These are phyloP conservation scores for Hyaloperonospora brassicae DNA, from an alignment of 352 stramenopile genomes.

Conservation along the genomic window DNA sequence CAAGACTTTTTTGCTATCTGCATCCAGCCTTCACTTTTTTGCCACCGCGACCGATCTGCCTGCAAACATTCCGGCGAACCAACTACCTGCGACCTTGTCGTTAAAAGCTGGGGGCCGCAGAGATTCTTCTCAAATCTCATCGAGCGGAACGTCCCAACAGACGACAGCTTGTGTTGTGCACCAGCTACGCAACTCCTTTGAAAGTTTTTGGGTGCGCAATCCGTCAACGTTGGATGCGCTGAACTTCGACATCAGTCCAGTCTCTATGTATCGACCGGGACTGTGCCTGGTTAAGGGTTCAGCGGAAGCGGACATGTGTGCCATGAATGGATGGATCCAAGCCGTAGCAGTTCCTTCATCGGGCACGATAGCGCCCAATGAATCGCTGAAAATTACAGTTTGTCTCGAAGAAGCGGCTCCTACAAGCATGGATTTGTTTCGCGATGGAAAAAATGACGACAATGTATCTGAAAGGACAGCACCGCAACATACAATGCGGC, in stretches of 20 bases:
- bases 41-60: conserved; percentile 52
- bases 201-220: conserved; percentile 82
- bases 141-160: conserved; percentile 16
- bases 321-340: conserved; percentile 74
- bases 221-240: conserved; percentile 54
- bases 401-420: conserved; percentile 58
- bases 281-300: conserved; percentile 60
- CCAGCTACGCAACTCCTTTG: conserved; percentile 52
- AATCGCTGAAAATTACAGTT: conserved; percentile 74
- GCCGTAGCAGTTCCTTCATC: conserved; percentile 59
- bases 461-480: conserved; percentile 29
- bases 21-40: conserved; percentile 75
- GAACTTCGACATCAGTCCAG: conserved; percentile 63
- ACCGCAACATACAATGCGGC: conserved; percentile 63
- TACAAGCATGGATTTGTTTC: conserved; percentile 15
- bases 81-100: conserved; percentile 35
- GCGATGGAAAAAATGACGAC: conserved; percentile 23
- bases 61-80: conserved; percentile 36
- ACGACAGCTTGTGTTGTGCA: conserved; percentile 33
- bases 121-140: conserved; percentile 25
- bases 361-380: conserved; percentile 57
- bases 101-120: conserved; percentile 33
- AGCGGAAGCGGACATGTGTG: conserved; percentile 50
- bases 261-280: conserved; percentile 55
- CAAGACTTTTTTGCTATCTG: conserved; percentile 74